These are phyloP conservation scores for Mixia osmundae DNA, from an alignment of 1,284 basidiomycete species.

Conservation along the genomic window DNA sequence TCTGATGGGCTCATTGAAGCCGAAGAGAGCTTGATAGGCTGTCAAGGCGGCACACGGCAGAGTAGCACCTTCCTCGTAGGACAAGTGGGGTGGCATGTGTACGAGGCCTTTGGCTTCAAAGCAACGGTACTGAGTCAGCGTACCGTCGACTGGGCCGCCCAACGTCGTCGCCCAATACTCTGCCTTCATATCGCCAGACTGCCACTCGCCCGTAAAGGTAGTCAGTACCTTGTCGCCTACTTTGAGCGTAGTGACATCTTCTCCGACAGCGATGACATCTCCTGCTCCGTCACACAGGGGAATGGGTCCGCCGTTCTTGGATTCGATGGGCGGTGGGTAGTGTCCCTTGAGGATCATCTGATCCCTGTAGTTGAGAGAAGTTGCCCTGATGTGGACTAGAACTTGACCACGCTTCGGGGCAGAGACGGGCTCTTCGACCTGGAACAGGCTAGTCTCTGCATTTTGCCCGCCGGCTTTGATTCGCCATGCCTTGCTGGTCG, in stretches of 20 bases:
- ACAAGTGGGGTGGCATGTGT: constrained; percentile 21
- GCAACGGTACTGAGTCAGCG: constrained; percentile 15
- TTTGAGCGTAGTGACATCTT: constrained; percentile 20
- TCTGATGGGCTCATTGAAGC: constrained; percentile 12
- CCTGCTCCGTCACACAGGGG: constrained; percentile 24
- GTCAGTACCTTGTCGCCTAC: constrained; percentile 22
- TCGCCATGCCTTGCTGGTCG: too few relatives aligned
- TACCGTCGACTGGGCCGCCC: constrained; percentile 24
- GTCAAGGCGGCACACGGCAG: constrained; percentile 21
- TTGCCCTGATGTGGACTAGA: too few relatives aligned
- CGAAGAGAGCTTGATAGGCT: neutral
- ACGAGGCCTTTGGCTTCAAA: constrained; percentile 14
- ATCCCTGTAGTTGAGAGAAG: constrained; percentile 1
- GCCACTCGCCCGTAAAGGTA: constrained; percentile 19
- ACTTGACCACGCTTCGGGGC: too few relatives aligned
- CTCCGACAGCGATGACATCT: constrained; percentile 22
- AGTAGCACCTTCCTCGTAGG: constrained; percentile 22
- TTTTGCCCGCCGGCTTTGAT: too few relatives aligned
- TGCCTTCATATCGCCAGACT: constrained; percentile 16
- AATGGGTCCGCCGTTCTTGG: constrained; percentile 20
- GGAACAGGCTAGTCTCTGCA: too few relatives aligned
- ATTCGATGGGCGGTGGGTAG: constrained; percentile 20
- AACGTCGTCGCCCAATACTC: constrained; percentile 20
- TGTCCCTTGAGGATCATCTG: constrained; percentile 1
- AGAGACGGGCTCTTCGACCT: too few relatives aligned